Percentiles rank a stretch among this genome's conserved stretches.
phyloP scores from a whole-genome alignment of 352 stramenopile species.

The Peronosclerospora sorghi region DNA sequence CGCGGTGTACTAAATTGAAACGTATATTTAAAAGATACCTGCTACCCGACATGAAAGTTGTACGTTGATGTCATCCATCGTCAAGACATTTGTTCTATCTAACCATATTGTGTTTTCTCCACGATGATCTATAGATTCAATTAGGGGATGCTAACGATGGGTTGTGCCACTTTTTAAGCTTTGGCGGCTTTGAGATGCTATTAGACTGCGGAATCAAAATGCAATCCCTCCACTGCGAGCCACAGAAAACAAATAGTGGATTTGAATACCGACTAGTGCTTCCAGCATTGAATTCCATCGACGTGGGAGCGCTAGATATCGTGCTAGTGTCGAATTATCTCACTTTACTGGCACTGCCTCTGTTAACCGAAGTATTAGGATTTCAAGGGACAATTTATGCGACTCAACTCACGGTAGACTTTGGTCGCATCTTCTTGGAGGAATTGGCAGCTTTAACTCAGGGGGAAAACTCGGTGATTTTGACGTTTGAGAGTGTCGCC shows the following conservation, averaged over 20 bases:
- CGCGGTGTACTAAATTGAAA: neutral
- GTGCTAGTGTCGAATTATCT: constrained; percentile 67
- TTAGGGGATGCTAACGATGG: constrained; percentile 55
- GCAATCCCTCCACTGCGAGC: constrained; percentile 7
- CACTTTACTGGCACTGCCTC: constrained; percentile 56
- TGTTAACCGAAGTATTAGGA: constrained; percentile 60
- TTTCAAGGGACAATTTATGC: constrained; percentile 69
- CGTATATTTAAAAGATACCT: neutral
- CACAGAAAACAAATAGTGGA: neutral
- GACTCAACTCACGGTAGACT: constrained; percentile 55
- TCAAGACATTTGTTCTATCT: constrained; percentile 8
- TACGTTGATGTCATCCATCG: constrained; percentile 8
- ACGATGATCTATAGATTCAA: constrained; percentile 41
- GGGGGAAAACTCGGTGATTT: constrained; percentile 9
- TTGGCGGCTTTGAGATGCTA: constrained; percentile 70
- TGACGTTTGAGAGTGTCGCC: constrained; percentile 17
- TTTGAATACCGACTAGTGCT: constrained; percentile 20
- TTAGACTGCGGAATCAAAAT: constrained; percentile 57
- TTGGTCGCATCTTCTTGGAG: constrained; percentile 59
- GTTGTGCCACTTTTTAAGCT: constrained; percentile 69
- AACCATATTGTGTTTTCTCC: constrained; percentile 8
- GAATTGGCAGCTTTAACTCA: constrained; percentile 32
- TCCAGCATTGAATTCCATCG: constrained; percentile 33
- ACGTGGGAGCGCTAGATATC: constrained; percentile 54
- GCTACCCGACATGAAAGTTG: constrained; percentile 22